Conservation (phyloP, 768 basidiomycete genomes). For the Tulasnella sp. region DNA sequence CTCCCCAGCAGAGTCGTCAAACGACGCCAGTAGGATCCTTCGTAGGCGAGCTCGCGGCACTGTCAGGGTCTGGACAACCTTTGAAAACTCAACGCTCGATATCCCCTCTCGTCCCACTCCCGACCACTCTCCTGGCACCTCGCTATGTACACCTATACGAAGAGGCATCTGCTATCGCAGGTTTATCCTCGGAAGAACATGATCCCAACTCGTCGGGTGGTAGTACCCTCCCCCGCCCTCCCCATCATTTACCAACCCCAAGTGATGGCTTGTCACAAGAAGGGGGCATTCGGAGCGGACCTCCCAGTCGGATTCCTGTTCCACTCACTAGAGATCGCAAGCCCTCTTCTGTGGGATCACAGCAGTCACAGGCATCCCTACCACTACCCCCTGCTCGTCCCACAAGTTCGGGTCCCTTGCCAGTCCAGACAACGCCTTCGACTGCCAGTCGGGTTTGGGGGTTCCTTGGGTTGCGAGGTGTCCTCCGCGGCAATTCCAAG, state of each 20-base stretch:
- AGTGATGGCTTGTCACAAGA: neutral
- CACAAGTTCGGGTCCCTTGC: neutral
- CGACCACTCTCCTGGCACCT: constrained; percentile 5
- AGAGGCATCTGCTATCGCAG: constrained; percentile 13
- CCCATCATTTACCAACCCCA: neutral
- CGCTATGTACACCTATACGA: constrained; percentile 9
- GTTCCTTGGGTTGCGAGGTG: constrained; percentile 14
- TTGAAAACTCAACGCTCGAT: neutral
- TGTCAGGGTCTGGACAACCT: neutral
- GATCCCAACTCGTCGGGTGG: neutral
- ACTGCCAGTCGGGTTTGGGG: constrained; percentile 15
- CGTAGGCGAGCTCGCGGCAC: neutral
- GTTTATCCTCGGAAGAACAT: neutral
- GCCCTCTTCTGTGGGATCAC: neutral
- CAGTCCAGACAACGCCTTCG: constrained; percentile 10
- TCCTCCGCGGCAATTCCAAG: constrained; percentile 2
- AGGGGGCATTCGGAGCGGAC: neutral
- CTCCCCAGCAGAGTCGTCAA: constrained; percentile 11
- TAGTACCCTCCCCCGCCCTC: neutral
- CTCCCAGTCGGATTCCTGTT: constrained; percentile 6
- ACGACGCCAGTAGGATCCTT: neutral
- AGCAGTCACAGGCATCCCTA: neutral
- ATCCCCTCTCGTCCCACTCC: neutral
- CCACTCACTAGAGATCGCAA: neutral
- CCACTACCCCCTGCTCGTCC: neutral